Evolutionary conservation across 2,329 filamentous ascomycete genomes (phyloP), one percentile per base, ranked within the genome.

Genomic region (Hypoxylon sp.): DNA sequence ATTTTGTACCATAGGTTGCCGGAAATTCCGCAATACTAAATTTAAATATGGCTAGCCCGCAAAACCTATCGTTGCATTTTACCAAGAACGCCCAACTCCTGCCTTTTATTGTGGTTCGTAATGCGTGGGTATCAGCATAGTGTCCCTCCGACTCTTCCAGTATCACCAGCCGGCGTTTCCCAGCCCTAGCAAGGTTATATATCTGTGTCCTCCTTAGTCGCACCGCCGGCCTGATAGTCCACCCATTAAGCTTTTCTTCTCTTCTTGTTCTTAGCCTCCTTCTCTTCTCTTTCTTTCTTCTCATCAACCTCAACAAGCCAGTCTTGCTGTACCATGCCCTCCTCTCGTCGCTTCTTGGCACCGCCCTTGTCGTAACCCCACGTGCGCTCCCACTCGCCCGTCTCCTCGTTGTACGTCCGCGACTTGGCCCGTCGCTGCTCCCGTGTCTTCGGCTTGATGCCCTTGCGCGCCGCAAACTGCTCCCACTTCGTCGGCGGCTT

Each of bases 381-480:
- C 81, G 94, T 94, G 69, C 93, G 91, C 78, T 93, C 92, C 93
- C 94, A 98, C 79, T 96, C 92, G 72, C 93, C 92, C 32, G 84
- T 92, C 65, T 86, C 89, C 81, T 97, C 93, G 80, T 98, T 93
- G 80, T 91, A 98, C 62, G 91, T 89, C 75, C 94, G 82, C 82
- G 97, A 91, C 79, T 89, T 86, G 56, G 72, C 86, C 81, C 85
- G 80, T 69, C 89, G 87, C 80, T 90, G 86, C 78, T 96, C 93
- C 72, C 91, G 89, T 72, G 89, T 91, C 87, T 94, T 97, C 81
- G 90, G 89, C 83, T 92, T 93, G 82, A 99, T 98, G 61, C 96
- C 96, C 87, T 98, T 97, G 89, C 97, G 97, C 80, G 90, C 91
- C 49, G 96, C 96, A 83, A 99, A 99, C 76, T 91, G 89, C 84